A percentile compares a stretch with the other conserved stretches of the same genome.
phyloP scores from a whole-genome alignment of 2,329 filamentous ascomycete genomes.

The Phyllachora maydis region DNA sequence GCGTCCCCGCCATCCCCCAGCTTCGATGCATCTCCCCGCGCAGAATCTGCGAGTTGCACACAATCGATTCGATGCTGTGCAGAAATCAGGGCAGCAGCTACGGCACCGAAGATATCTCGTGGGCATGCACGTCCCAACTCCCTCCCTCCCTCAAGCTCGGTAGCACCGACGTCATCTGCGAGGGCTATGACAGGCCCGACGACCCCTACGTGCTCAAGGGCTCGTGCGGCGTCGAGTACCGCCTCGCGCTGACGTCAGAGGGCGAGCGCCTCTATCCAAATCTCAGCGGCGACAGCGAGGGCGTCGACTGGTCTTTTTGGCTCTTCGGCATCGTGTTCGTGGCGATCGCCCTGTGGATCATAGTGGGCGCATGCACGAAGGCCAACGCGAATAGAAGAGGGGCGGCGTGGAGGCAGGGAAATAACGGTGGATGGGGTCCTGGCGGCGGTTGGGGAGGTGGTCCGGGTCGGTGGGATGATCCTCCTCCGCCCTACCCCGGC shows the following conservation, averaged over 20 bases:
- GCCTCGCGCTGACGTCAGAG: conserved; percentile 52
- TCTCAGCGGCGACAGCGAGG: conserved; percentile 17
- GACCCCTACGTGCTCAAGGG: conserved; percentile 81
- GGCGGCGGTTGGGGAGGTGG: conserved; percentile 13
- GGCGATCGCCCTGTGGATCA: conserved; percentile 36
- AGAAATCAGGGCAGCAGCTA: conserved; percentile 70
- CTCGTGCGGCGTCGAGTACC: conserved; percentile 83
- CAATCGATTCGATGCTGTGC: conserved; percentile 72
- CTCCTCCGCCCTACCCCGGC: conserved; percentile 31
- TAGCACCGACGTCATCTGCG: conserved; percentile 76
- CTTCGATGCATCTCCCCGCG: conserved; percentile 51
- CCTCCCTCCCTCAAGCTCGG: conserved; percentile 50
- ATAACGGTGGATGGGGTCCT: conserved; percentile 16
- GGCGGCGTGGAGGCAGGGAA: conserved; percentile 16
- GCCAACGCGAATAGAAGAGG: conserved; percentile 4
- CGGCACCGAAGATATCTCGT: conserved; percentile 63
- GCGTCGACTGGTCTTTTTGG: conserved; percentile 14
- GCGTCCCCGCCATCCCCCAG: conserved; percentile 57
- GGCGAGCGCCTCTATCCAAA: conserved; percentile 54
- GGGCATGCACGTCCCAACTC: conserved; percentile 56
- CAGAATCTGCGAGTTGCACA: conserved; percentile 42
- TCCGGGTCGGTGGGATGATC: conserved; percentile 15
- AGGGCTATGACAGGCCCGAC: conserved; percentile 59
- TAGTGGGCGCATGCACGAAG: conserved; percentile 29
- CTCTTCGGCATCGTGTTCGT: conserved; percentile 44